Conservation (phyloP, 2,329 filamentous ascomycete species). For the Cephalotrichum gorgonifer region DNA sequence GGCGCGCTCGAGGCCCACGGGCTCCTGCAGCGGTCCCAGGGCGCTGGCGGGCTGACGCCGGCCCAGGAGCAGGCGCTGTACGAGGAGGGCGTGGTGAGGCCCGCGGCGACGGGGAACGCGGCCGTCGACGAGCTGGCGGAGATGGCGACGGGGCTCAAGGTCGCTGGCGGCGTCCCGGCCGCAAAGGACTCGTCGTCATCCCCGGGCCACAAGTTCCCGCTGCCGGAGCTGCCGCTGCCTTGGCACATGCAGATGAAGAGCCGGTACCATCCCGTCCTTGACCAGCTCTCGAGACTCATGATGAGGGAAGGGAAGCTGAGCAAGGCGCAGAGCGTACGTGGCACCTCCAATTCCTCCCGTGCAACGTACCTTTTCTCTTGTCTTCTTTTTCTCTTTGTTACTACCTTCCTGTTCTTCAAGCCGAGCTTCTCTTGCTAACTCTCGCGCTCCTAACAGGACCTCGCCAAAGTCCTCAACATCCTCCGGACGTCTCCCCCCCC, state of each 20-base stretch:
- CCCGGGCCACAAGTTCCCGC: constrained; percentile 68
- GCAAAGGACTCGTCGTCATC: too few species aligned
- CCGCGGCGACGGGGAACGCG: constrained; percentile 12
- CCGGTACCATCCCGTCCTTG: constrained; percentile 75
- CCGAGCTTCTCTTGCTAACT: neutral
- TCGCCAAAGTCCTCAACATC: constrained; percentile 70
- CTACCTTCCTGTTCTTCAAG: neutral
- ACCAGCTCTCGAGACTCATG: constrained; percentile 80
- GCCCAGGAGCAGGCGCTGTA: constrained; percentile 34
- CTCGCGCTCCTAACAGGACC: constrained; percentile 48
- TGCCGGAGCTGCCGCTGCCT: constrained; percentile 58
- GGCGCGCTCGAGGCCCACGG: constrained; percentile 7
- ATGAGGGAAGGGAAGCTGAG: constrained; percentile 90
- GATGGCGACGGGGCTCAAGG: constrained; percentile 8
- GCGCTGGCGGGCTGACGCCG: constrained; percentile 22
- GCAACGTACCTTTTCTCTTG: neutral
- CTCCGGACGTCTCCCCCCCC: constrained; percentile 80
- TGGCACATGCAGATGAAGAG: constrained; percentile 56
- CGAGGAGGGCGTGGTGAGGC: constrained; percentile 28
- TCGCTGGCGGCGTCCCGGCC: constrained; percentile 14
- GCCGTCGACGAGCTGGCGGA: constrained; percentile 8
- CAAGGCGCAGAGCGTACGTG: constrained; percentile 72
- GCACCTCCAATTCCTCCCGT: constrained; percentile 1
- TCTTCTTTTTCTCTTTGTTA: too few species aligned
- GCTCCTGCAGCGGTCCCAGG: neutral